Evolutionary conservation across 2,329 filamentous ascomycete genomes (phyloP).

Genomic region (Pyricularia pennisetigena): DNA sequence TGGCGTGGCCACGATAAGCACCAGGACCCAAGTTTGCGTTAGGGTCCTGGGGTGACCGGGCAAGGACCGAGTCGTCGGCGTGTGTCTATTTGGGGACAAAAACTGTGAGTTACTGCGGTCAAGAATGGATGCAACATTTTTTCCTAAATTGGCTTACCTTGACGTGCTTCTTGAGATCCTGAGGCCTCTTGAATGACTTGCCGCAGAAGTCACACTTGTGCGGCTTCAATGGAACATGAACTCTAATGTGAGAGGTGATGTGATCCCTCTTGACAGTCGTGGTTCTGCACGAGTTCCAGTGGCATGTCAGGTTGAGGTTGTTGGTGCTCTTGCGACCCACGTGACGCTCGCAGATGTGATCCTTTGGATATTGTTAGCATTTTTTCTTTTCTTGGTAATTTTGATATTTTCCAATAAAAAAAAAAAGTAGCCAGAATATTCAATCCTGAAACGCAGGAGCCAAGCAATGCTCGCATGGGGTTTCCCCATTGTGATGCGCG

Average conservation of each 20-base stretch:
- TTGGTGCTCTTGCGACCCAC: constrained; percentile 98
- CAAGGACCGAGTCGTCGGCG: constrained; percentile 80
- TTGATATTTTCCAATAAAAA: too few species aligned
- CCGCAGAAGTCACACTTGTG: constrained; percentile 99
- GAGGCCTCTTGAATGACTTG: constrained; percentile 97
- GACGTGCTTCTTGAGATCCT: constrained; percentile 98
- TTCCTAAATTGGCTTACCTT: constrained; percentile 42
- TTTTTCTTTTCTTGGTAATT: background rate
- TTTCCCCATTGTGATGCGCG: too few species aligned
- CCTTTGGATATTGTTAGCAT: constrained; percentile 39
- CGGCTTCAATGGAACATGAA: constrained; percentile 97
- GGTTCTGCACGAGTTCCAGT: constrained; percentile 92
- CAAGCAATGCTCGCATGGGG: too few species aligned
- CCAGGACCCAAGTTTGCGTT: constrained; percentile 33
- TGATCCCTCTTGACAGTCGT: constrained; percentile 98
- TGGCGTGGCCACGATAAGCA: constrained; percentile 41
- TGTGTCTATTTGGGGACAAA: constrained; percentile 50
- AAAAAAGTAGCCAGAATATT: too few species aligned
- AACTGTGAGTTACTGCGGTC: background rate
- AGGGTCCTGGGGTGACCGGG: constrained; percentile 40
- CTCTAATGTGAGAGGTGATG: constrained; percentile 97
- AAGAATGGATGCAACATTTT: background rate
- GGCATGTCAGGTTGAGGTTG: constrained; percentile 93
- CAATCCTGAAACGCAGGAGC: too few species aligned
- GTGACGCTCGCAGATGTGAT: constrained; percentile 96